Evolutionary conservation across 2,329 filamentous ascomycete species (phyloP).

Genomic region (Leptographium radiaticola): DNA sequence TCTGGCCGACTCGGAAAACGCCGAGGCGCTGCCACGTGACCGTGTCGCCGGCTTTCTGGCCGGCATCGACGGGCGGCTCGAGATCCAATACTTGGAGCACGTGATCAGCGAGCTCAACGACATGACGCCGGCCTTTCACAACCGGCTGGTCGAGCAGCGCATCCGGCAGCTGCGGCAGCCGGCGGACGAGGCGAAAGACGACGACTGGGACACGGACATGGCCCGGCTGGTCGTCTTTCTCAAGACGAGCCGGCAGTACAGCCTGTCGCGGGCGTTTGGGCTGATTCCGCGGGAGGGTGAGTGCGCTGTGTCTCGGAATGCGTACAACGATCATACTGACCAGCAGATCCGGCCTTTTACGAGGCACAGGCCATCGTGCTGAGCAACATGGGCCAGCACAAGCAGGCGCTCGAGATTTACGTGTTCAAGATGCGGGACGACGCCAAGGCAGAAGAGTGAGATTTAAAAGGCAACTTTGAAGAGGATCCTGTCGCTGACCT

Average conservation of each 20-base stretch:
- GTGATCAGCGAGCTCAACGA: slow-evolving; percentile 81
- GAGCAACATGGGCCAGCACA: slow-evolving; percentile 90
- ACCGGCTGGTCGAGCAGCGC: slow-evolving; percentile 60
- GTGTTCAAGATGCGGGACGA: slow-evolving; percentile 88
- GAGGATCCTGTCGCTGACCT: too few relatives aligned
- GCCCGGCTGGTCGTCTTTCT: slow-evolving; percentile 62
- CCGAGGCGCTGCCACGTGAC: slow-evolving; percentile 72
- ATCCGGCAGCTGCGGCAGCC: slow-evolving; percentile 41
- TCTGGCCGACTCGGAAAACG: slow-evolving; percentile 84
- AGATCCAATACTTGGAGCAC: slow-evolving; percentile 78
- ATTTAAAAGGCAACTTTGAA: too few relatives aligned
- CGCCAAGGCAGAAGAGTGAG: slow-evolving; percentile 81
- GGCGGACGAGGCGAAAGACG: slow-evolving; percentile 22
- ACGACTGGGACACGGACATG: slow-evolving; percentile 45
- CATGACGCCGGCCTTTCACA: slow-evolving; percentile 73
- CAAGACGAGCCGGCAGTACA: slow-evolving; percentile 65
- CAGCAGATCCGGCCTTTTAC: slow-evolving; percentile 66
- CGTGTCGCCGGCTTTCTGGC: slow-evolving; percentile 63
- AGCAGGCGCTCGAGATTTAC: slow-evolving; percentile 92
- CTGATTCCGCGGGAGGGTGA: slow-evolving; percentile 69
- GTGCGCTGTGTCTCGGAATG: slow-evolving; percentile 14
- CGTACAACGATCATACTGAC: background rate
- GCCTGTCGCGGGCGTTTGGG: slow-evolving; percentile 61
- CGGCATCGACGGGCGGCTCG: slow-evolving; percentile 54
- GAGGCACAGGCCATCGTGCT: slow-evolving; percentile 84